Conservation (phyloP, 441 rosid species). For the Pelargonium australe region DNA sequence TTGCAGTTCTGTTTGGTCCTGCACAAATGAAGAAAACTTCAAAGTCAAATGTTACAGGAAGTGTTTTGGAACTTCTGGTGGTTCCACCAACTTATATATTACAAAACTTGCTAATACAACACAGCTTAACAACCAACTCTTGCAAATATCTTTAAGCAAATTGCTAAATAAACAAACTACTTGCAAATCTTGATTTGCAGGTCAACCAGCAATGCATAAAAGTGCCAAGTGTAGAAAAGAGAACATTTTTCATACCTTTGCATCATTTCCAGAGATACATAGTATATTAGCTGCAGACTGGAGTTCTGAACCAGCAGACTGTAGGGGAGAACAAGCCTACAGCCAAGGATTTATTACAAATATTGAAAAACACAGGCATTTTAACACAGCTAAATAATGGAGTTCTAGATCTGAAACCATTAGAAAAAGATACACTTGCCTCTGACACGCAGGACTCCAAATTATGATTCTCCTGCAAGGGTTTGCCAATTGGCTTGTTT, state of each 20-base stretch:
- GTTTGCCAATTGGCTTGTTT: conserved; percentile 30
- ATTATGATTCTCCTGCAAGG: conserved; percentile 30
- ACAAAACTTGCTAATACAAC: background rate
- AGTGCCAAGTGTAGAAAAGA: conserved; percentile 5
- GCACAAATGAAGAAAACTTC: conserved; percentile 10
- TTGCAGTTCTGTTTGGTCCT: conserved; percentile 30
- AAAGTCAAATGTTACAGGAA: background rate
- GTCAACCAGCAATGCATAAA: conserved; percentile 1
- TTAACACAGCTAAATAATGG: conserved; percentile 9
- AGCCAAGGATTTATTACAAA: conserved; percentile 17
- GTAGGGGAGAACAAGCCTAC: conserved; percentile 23
- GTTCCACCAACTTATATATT: background rate
- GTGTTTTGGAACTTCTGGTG: background rate
- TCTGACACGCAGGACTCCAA: conserved; percentile 30
- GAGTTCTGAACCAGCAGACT: conserved; percentile 34
- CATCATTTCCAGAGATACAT: conserved; percentile 25
- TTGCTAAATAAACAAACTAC: background rate
- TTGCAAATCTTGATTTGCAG: background rate
- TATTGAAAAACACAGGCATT: background rate
- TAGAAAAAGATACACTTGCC: conserved; percentile 34
- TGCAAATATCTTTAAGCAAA: background rate
- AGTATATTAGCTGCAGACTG: conserved; percentile 26
- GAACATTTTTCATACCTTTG: conserved; percentile 28
- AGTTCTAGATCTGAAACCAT: conserved; percentile 16
- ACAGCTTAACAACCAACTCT: background rate